Evolutionary conservation across 768 basidiomycete genomes (phyloP), one percentile per base, ranked within the genome.

Genomic region (Auricularia sp.): DNA sequence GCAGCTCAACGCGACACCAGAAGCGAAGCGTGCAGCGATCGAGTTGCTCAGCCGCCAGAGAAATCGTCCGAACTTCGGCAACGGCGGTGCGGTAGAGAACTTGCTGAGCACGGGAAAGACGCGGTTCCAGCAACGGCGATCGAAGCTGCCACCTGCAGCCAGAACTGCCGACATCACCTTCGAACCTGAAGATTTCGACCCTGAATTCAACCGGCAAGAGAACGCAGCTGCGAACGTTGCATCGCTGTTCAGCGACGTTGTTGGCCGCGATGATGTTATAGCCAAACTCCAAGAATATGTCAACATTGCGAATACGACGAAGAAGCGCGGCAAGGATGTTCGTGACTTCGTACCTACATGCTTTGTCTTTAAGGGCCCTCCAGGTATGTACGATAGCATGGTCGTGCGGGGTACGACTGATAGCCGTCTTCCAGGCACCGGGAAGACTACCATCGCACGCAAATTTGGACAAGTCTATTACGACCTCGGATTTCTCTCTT

Each of bases 331-430:
- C 2, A 70, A 77, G 42, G 80, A 86, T 66, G 72, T 77, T 21
- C 77, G 81, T 3, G 76, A 80, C n/a, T 75, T 78, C 16, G 81
- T 88, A 47, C 86, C 87, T 0, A 87, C 73, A n/a, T 79, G 78
- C 51, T 89, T 88, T 62, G 74, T 89, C 2, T 88, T 89, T 78
- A 88, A 85, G 68, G 87, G 88, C 0, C 88, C 87, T 4, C 88
- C 87, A 66, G 87, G 83, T 86, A 69, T 69, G 77, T 70, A 34
- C 34, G 36, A 18, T 35, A 33, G 14, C 24, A 59, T 4, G 29
- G 29, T 29, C 29, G 29, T 29, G 29, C 29, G 29, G 29, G 29
- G 29, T 2, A 29, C 29, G 29, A 29, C 29, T 29, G 29, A 29
- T 29, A 29, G 29, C 29, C 29, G 29, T 34, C 18, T 34, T 16